Evolutionary conservation across 1,139 yeast genomes (phyloP).

Genomic region (Tardiomyces depauwii): DNA sequence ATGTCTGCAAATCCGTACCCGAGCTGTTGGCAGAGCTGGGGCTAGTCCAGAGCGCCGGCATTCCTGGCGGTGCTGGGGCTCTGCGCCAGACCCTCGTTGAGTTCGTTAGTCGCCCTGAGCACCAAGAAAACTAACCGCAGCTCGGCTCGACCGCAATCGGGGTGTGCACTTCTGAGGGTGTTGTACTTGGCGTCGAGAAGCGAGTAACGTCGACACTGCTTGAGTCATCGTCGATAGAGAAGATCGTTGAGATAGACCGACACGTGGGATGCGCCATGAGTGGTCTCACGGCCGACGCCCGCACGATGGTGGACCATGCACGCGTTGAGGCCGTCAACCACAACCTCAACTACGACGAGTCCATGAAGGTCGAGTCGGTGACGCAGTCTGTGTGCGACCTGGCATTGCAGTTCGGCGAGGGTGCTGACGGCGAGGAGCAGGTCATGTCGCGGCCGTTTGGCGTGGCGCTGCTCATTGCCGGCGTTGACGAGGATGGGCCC

Average conservation of each 20-base stretch:
- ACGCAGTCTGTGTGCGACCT: slow-evolving; percentile 96
- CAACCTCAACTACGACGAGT: slow-evolving; percentile 82
- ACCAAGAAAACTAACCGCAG: slow-evolving; percentile 12
- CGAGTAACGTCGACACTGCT: slow-evolving; percentile 87
- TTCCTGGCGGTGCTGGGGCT: slow-evolving; percentile 1
- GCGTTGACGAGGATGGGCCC: slow-evolving; percentile 91
- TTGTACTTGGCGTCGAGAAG: slow-evolving; percentile 91
- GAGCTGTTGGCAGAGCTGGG: not conserved
- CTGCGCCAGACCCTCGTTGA: not conserved
- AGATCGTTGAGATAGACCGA: slow-evolving; percentile 85
- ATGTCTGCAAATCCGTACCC: slow-evolving; percentile 20
- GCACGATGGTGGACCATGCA: slow-evolving; percentile 98
- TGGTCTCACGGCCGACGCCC: slow-evolving; percentile 96
- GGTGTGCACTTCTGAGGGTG: slow-evolving; percentile 93
- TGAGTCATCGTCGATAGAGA: slow-evolving; percentile 90
- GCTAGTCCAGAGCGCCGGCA: slow-evolving; percentile 4
- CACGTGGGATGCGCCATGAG: slow-evolving; percentile 99
- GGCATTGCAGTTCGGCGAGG: slow-evolving; percentile 96
- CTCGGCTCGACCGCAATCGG: slow-evolving; percentile 97
- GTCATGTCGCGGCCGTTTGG: slow-evolving; percentile 99
- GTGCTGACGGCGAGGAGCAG: slow-evolving; percentile 94
- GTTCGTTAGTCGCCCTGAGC: not conserved
- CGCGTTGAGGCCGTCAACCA: slow-evolving; percentile 83
- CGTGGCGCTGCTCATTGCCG: slow-evolving; percentile 93
- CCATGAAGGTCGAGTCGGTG: slow-evolving; percentile 82